A percentile compares a stretch with the other conserved stretches of the same genome.
Evolutionary conservation across 2,329 filamentous ascomycete species (phyloP).

Genomic region (Aspergillus fructus): DNA sequence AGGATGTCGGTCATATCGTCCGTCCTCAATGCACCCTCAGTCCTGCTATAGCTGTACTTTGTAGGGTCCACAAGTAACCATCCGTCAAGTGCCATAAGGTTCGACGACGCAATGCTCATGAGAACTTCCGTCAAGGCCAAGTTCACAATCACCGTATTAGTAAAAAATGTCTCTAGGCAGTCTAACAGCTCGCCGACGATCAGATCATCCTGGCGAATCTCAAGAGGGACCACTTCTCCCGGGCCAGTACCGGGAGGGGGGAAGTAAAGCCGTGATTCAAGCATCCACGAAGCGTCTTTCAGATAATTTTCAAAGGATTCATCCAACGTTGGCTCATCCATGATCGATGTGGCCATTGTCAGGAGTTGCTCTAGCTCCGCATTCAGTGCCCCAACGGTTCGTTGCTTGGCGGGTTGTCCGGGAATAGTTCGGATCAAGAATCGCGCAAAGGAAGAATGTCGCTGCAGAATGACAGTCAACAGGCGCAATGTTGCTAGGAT

Average conservation of each 20-base stretch:
- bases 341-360: conserved; percentile 36
- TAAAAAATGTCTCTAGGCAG: conserved; percentile 76
- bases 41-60: conserved; percentile 54
- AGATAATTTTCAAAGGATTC: conserved; percentile 46
- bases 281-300: conserved; percentile 54
- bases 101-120: conserved; percentile 78
- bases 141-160: conserved; percentile 90
- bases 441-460: conserved; percentile 82
- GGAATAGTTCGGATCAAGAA: conserved; percentile 61
- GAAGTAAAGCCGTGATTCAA: conserved; percentile 38
- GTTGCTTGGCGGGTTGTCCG: conserved; percentile 27
- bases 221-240: conserved; percentile 59
- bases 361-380: conserved; percentile 41
- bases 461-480: conserved; percentile 78
- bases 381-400: conserved; percentile 41
- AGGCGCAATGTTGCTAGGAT: conserved; percentile 86
- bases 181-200: conserved; percentile 53
- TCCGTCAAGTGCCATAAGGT: conserved; percentile 80
- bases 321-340: conserved; percentile 39
- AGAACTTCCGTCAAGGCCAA: conserved; percentile 81
- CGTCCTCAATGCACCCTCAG: background rate
- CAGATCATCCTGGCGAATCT: conserved; percentile 64
- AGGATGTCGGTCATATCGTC: conserved; percentile 32
- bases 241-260: conserved; percentile 30
- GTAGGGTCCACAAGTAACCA: conserved; percentile 78